Percentiles rank a stretch among this genome's conserved stretches.
These are phyloP conservation scores for Lactifluus subvellereus DNA, from an alignment of 768 basidiomycete genomes.

Conservation along the genomic window DNA sequence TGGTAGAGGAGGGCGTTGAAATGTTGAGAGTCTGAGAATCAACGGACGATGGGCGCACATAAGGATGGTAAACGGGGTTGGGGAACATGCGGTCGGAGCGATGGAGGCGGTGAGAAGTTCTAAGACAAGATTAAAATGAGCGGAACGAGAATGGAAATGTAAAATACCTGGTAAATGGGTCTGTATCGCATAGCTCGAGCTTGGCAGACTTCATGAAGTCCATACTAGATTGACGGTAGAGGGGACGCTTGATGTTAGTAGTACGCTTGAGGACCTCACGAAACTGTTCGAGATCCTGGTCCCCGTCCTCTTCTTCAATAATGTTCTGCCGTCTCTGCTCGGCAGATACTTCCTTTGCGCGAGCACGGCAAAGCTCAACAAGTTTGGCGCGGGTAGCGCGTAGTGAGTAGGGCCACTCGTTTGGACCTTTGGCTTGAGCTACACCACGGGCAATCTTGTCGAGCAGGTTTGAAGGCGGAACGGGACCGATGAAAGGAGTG, in stretches of 20 bases:
- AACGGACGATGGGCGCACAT: slow-evolving; percentile 52
- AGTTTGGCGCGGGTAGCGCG: slow-evolving; percentile 80
- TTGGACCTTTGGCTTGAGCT: slow-evolving; percentile 63
- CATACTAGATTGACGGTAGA: slow-evolving; percentile 83
- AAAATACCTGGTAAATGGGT: slow-evolving; percentile 58
- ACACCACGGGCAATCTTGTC: slow-evolving; percentile 83
- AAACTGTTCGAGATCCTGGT: slow-evolving; percentile 23
- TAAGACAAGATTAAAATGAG: slow-evolving; percentile 2
- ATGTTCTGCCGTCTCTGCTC: slow-evolving; percentile 36
- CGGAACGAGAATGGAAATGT: background rate
- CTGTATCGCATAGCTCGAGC: slow-evolving; percentile 43
- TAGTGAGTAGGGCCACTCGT: slow-evolving; percentile 78
- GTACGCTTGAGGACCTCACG: slow-evolving; percentile 42
- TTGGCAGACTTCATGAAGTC: slow-evolving; percentile 63
- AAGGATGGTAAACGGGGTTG: slow-evolving; percentile 49
- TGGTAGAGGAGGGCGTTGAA: slow-evolving; percentile 27
- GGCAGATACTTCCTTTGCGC: slow-evolving; percentile 45
- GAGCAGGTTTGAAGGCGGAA: slow-evolving; percentile 80
- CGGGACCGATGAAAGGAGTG: slow-evolving; percentile 79
- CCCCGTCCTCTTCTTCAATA: slow-evolving; percentile 44
- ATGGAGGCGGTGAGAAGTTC: slow-evolving; percentile 24
- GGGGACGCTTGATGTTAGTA: slow-evolving; percentile 49
- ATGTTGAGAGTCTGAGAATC: slow-evolving; percentile 34
- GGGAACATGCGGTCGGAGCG: slow-evolving; percentile 47
- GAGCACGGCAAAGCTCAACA: slow-evolving; percentile 65